A percentile compares a stretch with the other conserved stretches of the same genome.
phyloP scores from a whole-genome alignment of 2,329 filamentous ascomycete genomes.

The Diaporthe sp. region DNA sequence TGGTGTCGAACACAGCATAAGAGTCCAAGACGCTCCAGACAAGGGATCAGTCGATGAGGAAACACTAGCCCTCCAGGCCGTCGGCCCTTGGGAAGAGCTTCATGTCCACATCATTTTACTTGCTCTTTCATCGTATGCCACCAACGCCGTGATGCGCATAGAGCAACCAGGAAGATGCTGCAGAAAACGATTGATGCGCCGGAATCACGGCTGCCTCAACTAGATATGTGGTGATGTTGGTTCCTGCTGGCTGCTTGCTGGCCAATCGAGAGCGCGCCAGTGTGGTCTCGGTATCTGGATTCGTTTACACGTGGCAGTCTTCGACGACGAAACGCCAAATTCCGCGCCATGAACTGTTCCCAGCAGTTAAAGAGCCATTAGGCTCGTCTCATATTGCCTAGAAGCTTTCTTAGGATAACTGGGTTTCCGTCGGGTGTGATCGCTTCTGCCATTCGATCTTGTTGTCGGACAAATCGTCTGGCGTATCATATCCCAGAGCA shows the following conservation, averaged over 20 bases:
- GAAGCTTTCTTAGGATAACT: conserved; percentile 4
- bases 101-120: not conserved
- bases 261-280: not conserved
- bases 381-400: conserved; percentile 18
- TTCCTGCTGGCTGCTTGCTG: not conserved
- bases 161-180: not conserved
- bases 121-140: not conserved
- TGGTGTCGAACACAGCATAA: conserved; percentile 4
- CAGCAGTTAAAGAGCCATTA: not conserved
- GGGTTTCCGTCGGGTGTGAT: conserved; percentile 23
- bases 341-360: conserved; percentile 12
- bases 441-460: conserved; percentile 20
- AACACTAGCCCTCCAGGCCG: not conserved
- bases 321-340: conserved; percentile 3
- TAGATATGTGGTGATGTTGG: not conserved
- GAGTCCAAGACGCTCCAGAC: conserved; percentile 1
- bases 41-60: not conserved
- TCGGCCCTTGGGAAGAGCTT: not conserved
- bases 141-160: not conserved
- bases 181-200: not conserved
- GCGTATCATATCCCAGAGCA: not conserved
- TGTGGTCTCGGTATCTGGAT: conserved; percentile 2
- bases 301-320: not conserved
- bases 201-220: not conserved
- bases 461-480: not conserved